Percentiles rank a stretch among this genome's conserved stretches.
phyloP scores from a whole-genome alignment of 352 stramenopile genomes.

The Pythium volutum region DNA sequence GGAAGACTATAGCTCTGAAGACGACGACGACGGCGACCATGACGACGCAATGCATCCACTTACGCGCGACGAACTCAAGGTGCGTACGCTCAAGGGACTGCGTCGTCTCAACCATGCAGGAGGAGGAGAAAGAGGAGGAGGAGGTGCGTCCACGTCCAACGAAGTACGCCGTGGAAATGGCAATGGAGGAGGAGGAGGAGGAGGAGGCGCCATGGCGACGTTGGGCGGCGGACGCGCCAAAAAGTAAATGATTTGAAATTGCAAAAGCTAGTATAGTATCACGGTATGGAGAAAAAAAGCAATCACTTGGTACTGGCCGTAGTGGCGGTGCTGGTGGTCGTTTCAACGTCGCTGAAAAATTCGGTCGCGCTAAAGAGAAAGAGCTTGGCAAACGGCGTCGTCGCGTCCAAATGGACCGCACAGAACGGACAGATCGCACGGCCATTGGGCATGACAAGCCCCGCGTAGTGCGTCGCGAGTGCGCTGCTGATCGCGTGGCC shows the following conservation, averaged over 20 bases:
- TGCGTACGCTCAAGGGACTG: constrained; percentile 85
- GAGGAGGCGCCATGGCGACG: not conserved
- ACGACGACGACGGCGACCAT: constrained; percentile 85
- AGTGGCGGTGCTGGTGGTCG: not conserved
- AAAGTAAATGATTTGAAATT: constrained; percentile 6
- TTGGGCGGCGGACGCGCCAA: not conserved
- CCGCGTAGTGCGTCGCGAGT: constrained; percentile 57
- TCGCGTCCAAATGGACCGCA: constrained; percentile 61
- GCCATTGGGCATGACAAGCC: constrained; percentile 69
- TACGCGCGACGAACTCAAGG: constrained; percentile 90
- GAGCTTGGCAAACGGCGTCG: constrained; percentile 64
- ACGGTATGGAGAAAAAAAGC: not conserved
- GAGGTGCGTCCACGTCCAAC: constrained; percentile 21
- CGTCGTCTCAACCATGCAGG: constrained; percentile 48
- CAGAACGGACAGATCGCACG: constrained; percentile 80
- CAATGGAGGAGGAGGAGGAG: not conserved
- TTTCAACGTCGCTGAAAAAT: not conserved
- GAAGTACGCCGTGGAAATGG: constrained; percentile 30
- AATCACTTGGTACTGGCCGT: no score
- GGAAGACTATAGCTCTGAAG: constrained; percentile 94
- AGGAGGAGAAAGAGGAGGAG: not conserved
- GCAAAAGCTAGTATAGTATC: not conserved
- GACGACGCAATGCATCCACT: constrained; percentile 87
- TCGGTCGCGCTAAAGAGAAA: constrained; percentile 51
- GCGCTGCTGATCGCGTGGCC: constrained; percentile 73